Evolutionary conservation across 2,329 filamentous ascomycete genomes (phyloP), one percentile per base, ranked within the genome.

Genomic region (Paracamarosporium sp.): DNA sequence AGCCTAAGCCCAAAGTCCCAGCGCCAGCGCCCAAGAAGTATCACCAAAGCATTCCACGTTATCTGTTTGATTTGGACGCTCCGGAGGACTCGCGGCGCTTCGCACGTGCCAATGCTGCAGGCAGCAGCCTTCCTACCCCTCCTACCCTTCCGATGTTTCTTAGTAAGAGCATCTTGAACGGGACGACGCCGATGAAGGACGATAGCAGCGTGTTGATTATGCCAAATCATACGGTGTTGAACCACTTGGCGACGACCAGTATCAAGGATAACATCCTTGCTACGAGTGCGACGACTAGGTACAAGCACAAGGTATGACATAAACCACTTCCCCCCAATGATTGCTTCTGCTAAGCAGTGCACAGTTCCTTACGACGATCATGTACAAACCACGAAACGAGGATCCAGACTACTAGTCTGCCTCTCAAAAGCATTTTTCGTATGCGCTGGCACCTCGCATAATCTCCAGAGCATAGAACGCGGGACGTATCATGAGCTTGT

Each of bases 191-290:
- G 6, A 92, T 97, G 84, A 98, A 98, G 81, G 95, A 99, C 75
- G 95, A 99, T 78, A 97, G 94, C 77, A 97, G 93, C 78, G 95
- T 99, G 60, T 81, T 99, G 62, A 95, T 92, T 66, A 94, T 97
- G 85, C 95, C 95, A 13, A 99, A 98, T 70, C 94, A 99, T 72
- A 97, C 95, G 0, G 92, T 98, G 30, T 81, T 99, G 62, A 99
- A 99, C 67, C 95, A 99, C 76, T 82, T 99, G 66, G 94, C 94
- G 47, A 99, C 95, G 3, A 98, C 94, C 78, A 97, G 93, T 76
- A 99, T 99, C 78, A 97, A 97, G 81, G 93, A 97, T 66, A 93
- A 94, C 62, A 91, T 98, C 25, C 83, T 99, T 63, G 95, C 95
- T 31, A 96, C 96, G 5, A 97, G 93, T 71, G 94, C 92, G 13